Evolutionary conservation across 768 basidiomycete species (phyloP).

Genomic region (Tulasnella sp.): DNA sequence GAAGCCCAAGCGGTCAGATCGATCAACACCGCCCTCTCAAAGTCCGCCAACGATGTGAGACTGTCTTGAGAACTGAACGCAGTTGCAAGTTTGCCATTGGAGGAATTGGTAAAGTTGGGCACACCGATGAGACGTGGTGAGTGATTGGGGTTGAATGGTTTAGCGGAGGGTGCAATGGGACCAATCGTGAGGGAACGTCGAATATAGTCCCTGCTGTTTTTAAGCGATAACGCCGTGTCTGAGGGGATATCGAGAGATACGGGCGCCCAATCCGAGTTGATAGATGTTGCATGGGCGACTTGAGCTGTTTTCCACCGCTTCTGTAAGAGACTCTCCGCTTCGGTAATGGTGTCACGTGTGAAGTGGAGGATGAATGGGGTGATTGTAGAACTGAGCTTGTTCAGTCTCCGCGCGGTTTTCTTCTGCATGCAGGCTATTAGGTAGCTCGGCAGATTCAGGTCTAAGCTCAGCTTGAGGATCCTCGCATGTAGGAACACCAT

Average conservation of each 20-base stretch:
- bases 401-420: too few relatives aligned
- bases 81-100: neutral
- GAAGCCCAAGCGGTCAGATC: neutral
- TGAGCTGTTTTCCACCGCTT: neutral
- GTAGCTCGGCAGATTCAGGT: slow-evolving; percentile 21
- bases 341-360: too few relatives aligned
- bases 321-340: neutral
- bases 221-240: neutral
- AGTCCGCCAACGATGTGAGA: neutral
- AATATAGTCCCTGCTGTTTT: neutral
- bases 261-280: neutral
- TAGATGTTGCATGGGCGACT: neutral
- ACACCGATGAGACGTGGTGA: neutral
- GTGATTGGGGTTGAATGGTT: too few relatives aligned
- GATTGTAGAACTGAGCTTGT: too few relatives aligned
- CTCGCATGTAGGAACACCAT: slow-evolving; percentile 31
- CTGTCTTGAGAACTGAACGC: neutral
- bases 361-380: too few relatives aligned
- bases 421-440: slow-evolving; percentile 23
- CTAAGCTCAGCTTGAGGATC: slow-evolving; percentile 22
- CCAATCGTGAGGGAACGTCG: too few relatives aligned
- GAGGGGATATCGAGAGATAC: neutral
- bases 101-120: neutral
- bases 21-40: too few relatives aligned
- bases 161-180: too few relatives aligned